Percentiles rank a stretch among this genome's conserved stretches.
Evolutionary conservation across 306 rosid species (phyloP).

Genomic region (Pyrus communis): DNA sequence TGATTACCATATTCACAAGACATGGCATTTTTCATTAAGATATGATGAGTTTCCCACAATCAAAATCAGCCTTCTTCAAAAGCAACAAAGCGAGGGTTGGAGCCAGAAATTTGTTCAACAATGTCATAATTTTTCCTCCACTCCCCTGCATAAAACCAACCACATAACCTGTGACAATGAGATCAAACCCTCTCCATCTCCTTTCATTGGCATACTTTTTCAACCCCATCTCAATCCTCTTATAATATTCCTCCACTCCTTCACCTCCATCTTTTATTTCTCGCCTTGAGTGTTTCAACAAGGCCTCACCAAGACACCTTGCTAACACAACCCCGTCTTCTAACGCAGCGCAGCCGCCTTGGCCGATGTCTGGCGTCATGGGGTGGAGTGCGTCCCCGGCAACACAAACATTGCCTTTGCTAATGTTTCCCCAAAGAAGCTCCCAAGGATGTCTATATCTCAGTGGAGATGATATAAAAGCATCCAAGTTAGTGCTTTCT

Average conservation of each 20-base stretch:
- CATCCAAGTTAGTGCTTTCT: constrained; percentile 11
- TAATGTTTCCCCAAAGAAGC: constrained; percentile 32
- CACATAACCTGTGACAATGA: constrained; percentile 24
- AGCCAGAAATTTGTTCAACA: constrained; percentile 28
- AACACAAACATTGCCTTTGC: constrained; percentile 39
- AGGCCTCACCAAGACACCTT: constrained; percentile 15
- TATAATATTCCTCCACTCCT: background rate
- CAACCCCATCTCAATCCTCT: constrained; percentile 20
- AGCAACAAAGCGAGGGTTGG: constrained; percentile 10
- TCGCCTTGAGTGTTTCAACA: background rate
- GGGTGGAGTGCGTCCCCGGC: constrained; percentile 74
- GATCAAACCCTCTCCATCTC: constrained; percentile 52
- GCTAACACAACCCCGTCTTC: constrained; percentile 50
- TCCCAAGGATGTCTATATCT: constrained; percentile 51
- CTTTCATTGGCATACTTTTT: constrained; percentile 25
- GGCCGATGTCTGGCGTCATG: constrained; percentile 62
- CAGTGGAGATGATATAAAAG: constrained; percentile 20
- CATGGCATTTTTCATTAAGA: background rate
- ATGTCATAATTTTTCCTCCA: constrained; percentile 19
- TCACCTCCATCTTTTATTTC: background rate
- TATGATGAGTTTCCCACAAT: constrained; percentile 35
- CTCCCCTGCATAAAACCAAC: constrained; percentile 29
- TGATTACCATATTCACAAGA: too few relatives aligned
- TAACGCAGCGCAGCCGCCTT: constrained; percentile 52
- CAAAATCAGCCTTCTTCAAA: constrained; percentile 31